Percentiles rank a stretch among this genome's conserved stretches.
phyloP scores from a whole-genome alignment of 2,329 filamentous ascomycete species.

The Cladophialophora bantiana region DNA sequence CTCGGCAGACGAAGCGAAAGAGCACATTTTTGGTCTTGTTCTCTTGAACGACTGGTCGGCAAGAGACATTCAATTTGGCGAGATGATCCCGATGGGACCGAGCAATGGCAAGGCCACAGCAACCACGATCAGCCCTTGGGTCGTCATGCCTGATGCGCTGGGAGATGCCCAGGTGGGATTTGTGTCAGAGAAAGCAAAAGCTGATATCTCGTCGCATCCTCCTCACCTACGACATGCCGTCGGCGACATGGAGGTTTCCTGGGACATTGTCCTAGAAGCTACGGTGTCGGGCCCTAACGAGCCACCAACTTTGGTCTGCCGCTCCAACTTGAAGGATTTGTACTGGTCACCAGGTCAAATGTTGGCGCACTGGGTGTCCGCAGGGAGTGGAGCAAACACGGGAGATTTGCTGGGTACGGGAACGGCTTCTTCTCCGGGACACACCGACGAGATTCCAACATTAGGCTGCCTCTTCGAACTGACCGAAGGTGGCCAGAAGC shows the following conservation, averaged over 20 bases:
- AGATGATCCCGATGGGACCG: constrained; percentile 60
- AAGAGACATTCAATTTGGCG: constrained; percentile 14
- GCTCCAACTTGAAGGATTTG: too few species aligned
- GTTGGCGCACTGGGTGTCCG: too few species aligned
- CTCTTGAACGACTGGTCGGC: constrained; percentile 78
- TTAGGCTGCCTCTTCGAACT: too few species aligned
- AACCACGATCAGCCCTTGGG: constrained; percentile 67
- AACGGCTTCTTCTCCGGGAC: too few species aligned
- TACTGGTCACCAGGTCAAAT: too few species aligned
- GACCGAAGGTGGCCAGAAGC: too few species aligned
- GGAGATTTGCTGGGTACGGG: too few species aligned
- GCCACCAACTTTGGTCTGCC: too few species aligned
- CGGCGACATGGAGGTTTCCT: neutral
- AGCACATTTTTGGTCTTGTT: constrained; percentile 77
- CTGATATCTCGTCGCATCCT: neutral
- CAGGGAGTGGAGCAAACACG: too few species aligned
- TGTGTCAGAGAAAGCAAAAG: neutral
- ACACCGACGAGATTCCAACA: too few species aligned
- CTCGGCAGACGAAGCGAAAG: constrained; percentile 67
- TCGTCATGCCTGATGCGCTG: constrained; percentile 66
- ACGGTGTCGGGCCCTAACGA: too few species aligned
- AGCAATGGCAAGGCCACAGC: constrained; percentile 68
- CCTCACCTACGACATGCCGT: neutral
- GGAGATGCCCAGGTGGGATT: constrained; percentile 32
- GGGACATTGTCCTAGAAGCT: neutral